Conservation (phyloP, 768 basidiomycete species). For the Coprinopsis sp. region DNA sequence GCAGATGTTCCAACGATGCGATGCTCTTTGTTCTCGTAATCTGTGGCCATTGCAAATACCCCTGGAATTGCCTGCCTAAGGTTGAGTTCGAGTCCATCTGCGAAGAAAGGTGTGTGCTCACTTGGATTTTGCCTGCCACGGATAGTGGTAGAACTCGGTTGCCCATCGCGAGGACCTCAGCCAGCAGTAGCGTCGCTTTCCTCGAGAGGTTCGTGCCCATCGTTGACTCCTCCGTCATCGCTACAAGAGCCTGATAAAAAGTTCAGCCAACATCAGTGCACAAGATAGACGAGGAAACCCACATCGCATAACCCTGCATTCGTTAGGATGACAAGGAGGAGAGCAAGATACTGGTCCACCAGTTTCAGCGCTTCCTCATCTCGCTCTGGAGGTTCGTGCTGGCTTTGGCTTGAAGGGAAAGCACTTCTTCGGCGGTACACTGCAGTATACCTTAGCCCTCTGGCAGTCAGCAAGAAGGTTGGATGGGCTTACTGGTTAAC, state of each 20-base stretch:
- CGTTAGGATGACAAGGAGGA: conserved; percentile 78
- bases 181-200: conserved; percentile 88
- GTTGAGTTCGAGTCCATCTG: not conserved
- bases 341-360: conserved; percentile 88
- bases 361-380: conserved; percentile 61
- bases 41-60: conserved; percentile 79
- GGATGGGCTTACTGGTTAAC: conserved; percentile 59
- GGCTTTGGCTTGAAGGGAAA: conserved; percentile 26
- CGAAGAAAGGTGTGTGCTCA: conserved; percentile 17
- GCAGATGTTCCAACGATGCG: conserved; percentile 82
- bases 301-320: conserved; percentile 90
- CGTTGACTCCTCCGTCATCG: conserved; percentile 78
- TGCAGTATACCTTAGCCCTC: conserved; percentile 21
- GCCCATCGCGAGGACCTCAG: conserved; percentile 84
- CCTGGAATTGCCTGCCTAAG: conserved; percentile 68
- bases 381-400: conserved; percentile 40
- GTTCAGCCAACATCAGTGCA: conserved; percentile 3
- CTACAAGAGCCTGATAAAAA: conserved; percentile 64
- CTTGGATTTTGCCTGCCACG: conserved; percentile 83
- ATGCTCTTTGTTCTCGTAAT: conserved; percentile 72
- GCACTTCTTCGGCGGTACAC: conserved; percentile 54
- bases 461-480: not conserved
- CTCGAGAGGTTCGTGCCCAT: conserved; percentile 70
- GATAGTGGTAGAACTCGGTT: conserved; percentile 82
- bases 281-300: conserved; percentile 18